These are phyloP conservation scores for Aquilaria sinensis DNA, from an alignment of 345 rosid genomes.

Conservation along the genomic window DNA sequence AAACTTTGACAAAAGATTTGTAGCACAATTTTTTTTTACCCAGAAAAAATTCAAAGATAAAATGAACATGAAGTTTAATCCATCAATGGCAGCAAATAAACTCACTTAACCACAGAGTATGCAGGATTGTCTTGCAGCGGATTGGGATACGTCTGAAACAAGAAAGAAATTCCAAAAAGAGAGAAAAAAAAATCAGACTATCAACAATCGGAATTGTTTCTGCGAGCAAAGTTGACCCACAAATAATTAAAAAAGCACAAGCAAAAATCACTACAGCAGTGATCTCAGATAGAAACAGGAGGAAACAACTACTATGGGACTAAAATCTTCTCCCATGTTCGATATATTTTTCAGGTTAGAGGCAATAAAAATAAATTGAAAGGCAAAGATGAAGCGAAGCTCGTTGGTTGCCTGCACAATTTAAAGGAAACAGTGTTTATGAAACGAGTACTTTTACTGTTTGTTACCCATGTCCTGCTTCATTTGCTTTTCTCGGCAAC, in stretches of 20 bases:
- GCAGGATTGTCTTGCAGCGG: slow-evolving; percentile 91
- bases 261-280: too few relatives aligned
- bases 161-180: background rate
- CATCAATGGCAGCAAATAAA: background rate
- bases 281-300: too few relatives aligned
- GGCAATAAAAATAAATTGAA: too few relatives aligned
- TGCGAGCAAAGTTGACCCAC: too few relatives aligned
- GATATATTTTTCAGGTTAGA: too few relatives aligned
- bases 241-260: too few relatives aligned
- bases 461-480: background rate
- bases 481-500: slow-evolving; percentile 1
- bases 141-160: slow-evolving; percentile 47
- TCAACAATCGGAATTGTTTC: background rate
- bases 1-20: too few relatives aligned
- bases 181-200: background rate
- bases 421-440: background rate
- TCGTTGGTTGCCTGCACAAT: background rate
- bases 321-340: too few relatives aligned
- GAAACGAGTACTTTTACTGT: background rate
- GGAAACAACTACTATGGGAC: too few relatives aligned
- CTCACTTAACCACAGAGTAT: slow-evolving; percentile 86
- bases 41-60: too few relatives aligned
- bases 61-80: too few relatives aligned
- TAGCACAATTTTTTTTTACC: too few relatives aligned
- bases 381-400: background rate